Evolutionary conservation across 2,329 filamentous ascomycete species (phyloP), one percentile per base, ranked within the genome.

Genomic region (Alternaria gansuensis): DNA sequence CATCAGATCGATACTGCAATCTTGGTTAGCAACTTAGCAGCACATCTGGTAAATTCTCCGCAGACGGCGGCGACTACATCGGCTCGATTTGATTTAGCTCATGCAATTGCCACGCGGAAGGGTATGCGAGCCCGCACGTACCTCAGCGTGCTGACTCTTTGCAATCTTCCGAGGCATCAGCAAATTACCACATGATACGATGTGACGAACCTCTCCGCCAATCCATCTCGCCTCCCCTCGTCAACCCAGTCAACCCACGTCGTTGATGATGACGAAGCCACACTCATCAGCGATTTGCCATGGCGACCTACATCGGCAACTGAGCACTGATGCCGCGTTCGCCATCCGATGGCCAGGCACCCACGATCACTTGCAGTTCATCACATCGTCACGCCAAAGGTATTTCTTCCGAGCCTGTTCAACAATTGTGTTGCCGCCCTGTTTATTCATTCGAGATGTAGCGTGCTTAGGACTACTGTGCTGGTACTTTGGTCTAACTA

Each of bases 21-120:
- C 37, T 48, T 34, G 26, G 43, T 34, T 40, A n/a, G 40, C 37
- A 46, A 43, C 17, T 29, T 26, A 44, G 33, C 28, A 50, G 14
- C 51, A 43, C 21, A 17, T n/a, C 31, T 34, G 11, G 45, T 14
- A 36, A n/a, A 50, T 44, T 34, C 51, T 54, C 51, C 28, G 36
- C 26, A 40, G 37, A 21, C 24, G 43, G 39, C 46, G 50, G 39
- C 46, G 40, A 50, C n/a, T 26, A 14, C 37, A 23, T 57, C 59
- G 51, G 50, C 54, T 54, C 50, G 37, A 58, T 33, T 43, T 52
- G 51, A 29, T 31, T n/a, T 21, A 34, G 45, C 28, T n/a, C 33
- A 9, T 29, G 43, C 26, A 29, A 33, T 29, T 45, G 24, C 43
- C 40, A 24, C 44, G 50, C 45, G 50, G 50, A 37, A 33, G 29